These are phyloP conservation scores for Tremella fuciformis DNA, from an alignment of 768 basidiomycete species.

Conservation along the genomic window DNA sequence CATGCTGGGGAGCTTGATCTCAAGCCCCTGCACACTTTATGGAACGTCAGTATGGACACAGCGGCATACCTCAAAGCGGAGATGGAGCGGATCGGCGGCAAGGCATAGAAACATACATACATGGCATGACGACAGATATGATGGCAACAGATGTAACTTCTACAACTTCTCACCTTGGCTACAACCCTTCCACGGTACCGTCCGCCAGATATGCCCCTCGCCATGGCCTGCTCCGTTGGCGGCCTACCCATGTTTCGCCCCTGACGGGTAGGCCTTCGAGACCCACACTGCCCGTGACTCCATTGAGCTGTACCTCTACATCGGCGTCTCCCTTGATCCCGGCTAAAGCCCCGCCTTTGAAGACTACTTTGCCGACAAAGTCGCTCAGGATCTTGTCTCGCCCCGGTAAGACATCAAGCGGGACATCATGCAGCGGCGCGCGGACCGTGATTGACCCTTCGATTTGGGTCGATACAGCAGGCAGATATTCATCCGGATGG, in stretches of 20 bases:
- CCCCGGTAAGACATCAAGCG: conserved; percentile 60
- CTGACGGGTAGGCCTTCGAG: conserved; percentile 38
- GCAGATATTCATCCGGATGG: conserved; percentile 63
- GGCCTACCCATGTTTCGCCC: conserved; percentile 42
- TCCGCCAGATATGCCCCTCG: no score
- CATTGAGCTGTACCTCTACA: conserved; percentile 37
- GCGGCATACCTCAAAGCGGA: conserved; percentile 65
- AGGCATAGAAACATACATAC: background rate
- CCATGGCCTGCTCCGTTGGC: conserved; percentile 19
- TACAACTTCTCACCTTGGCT: background rate
- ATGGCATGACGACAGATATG: no score
- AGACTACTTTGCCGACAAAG: conserved; percentile 51
- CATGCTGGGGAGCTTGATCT: conserved; percentile 50
- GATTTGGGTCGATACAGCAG: conserved; percentile 41
- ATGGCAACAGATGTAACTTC: no score
- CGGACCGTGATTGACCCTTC: conserved; percentile 31
- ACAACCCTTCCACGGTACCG: background rate
- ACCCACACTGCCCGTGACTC: conserved; percentile 30
- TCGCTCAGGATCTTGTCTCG: conserved; percentile 43
- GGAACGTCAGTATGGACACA: conserved; percentile 69
- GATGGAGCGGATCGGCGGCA: conserved; percentile 55
- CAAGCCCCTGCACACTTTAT: conserved; percentile 62
- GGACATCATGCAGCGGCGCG: conserved; percentile 44
- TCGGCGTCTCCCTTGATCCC: conserved; percentile 47
- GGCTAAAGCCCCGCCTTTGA: conserved; percentile 51